These are phyloP conservation scores for Diplodia intermedia DNA, from an alignment of 2,329 filamentous ascomycete species.

Conservation along the genomic window DNA sequence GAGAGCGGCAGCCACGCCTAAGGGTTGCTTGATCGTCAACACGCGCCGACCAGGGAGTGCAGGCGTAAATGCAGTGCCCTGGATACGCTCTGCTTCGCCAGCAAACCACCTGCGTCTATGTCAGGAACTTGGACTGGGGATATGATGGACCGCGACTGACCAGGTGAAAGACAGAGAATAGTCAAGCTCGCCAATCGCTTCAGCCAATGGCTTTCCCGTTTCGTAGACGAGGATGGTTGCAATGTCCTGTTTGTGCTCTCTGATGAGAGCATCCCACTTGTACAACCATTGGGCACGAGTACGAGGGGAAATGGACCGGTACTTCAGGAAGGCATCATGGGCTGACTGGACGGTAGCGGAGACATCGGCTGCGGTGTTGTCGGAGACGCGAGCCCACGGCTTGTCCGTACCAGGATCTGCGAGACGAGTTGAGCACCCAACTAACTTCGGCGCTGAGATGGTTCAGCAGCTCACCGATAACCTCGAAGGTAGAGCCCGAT, in stretches of 20 bases:
- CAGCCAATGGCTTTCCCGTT: conserved; percentile 60
- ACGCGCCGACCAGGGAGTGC: conserved; percentile 68
- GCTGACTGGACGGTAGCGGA: conserved; percentile 65
- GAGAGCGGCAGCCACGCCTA: conserved; percentile 71
- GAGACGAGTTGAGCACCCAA: neutral
- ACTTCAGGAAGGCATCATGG: conserved; percentile 65
- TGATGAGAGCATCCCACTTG: conserved; percentile 70
- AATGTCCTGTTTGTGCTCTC: conserved; percentile 67
- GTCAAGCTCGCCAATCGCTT: conserved; percentile 61
- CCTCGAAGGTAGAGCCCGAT: conserved; percentile 64
- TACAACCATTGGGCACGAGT: conserved; percentile 67
- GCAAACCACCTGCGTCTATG: conserved; percentile 55
- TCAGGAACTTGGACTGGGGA: neutral
- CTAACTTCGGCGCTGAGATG: neutral
- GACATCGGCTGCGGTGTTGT: conserved; percentile 65
- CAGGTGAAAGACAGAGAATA: conserved; percentile 62
- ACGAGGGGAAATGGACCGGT: conserved; percentile 65
- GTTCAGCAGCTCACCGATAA: conserved; percentile 53
- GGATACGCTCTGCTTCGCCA: conserved; percentile 66
- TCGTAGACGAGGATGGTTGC: conserved; percentile 68
- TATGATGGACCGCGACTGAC: conserved; percentile 34
- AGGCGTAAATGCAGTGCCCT: conserved; percentile 66
- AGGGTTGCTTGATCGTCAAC: conserved; percentile 76
- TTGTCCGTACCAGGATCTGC: conserved; percentile 60
- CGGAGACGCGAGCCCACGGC: conserved; percentile 55